These are phyloP conservation scores for Vanrija humicola DNA, from an alignment of 1,284 basidiomycete genomes.

Conservation along the genomic window DNA sequence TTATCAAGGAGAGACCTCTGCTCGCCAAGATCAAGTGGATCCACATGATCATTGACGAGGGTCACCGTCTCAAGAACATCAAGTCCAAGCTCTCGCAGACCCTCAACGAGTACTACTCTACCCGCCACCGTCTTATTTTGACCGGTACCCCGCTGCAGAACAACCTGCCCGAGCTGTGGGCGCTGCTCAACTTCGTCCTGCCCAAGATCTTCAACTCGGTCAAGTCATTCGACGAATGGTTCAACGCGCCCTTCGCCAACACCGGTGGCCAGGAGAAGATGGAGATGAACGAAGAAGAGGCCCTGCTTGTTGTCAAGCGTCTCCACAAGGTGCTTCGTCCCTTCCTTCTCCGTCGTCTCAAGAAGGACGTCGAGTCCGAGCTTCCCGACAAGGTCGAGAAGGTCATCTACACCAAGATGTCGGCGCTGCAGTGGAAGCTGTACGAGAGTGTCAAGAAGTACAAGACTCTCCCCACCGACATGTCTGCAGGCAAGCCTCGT, in stretches of 20 bases:
- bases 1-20: constrained; percentile 93
- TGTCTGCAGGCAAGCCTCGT: constrained; percentile 43
- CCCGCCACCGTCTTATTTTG: constrained; percentile 89
- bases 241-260: constrained; percentile 99
- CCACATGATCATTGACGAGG: constrained; percentile 99
- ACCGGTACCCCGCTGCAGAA: constrained; percentile 98
- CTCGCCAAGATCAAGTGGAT: constrained; percentile 94
- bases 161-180: constrained; percentile 97
- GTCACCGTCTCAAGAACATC: constrained; percentile 99
- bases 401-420: constrained; percentile 98
- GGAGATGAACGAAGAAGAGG: constrained; percentile 99
- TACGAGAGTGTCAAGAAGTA: constrained; percentile 80
- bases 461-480: constrained; percentile 56
- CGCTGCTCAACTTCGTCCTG: constrained; percentile 94
- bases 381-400: constrained; percentile 99
- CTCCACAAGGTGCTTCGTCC: constrained; percentile 97
- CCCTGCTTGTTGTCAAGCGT: constrained; percentile 93
- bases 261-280: constrained; percentile 92
- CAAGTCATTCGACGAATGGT: constrained; percentile 99
- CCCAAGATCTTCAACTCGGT: constrained; percentile 99
- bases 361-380: constrained; percentile 98
- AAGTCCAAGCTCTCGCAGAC: constrained; percentile 92
- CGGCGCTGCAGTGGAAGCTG: constrained; percentile 85
- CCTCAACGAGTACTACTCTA: constrained; percentile 87
- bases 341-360: constrained; percentile 91